Evolutionary conservation across 345 rosid genomes (phyloP).

Genomic region (Limnanthes douglasii): DNA sequence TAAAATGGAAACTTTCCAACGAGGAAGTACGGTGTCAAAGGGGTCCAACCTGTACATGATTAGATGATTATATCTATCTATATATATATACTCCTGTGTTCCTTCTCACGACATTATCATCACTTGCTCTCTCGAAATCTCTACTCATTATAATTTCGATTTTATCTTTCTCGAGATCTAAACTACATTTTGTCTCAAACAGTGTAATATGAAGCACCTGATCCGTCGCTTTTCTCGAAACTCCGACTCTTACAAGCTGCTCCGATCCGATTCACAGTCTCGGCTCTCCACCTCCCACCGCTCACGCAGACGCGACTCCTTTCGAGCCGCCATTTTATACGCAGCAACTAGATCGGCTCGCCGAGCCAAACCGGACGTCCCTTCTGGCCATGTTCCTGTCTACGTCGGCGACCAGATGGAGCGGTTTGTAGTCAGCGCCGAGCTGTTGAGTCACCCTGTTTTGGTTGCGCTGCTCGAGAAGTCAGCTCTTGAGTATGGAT

Average conservation of each 20-base stretch:
- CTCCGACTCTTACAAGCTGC: slow-evolving; percentile 64
- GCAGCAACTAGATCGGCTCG: slow-evolving; percentile 13
- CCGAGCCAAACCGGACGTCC: slow-evolving; percentile 24
- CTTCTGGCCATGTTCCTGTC: slow-evolving; percentile 81
- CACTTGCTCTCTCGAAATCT: slow-evolving; percentile 2
- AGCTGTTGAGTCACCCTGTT: slow-evolving; percentile 73
- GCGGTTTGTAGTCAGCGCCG: slow-evolving; percentile 74
- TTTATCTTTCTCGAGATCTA: slow-evolving; percentile 1
- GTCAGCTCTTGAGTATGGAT: no score
- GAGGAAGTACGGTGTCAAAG: no score
- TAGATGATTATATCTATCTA: no score
- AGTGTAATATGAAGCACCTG: slow-evolving; percentile 50
- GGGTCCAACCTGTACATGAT: no score
- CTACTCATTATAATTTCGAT: background rate
- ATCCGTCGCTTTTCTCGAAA: slow-evolving; percentile 84
- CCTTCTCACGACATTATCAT: background rate
- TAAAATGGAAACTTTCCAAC: no score
- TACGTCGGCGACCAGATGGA: slow-evolving; percentile 97
- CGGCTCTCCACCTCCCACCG: slow-evolving; percentile 8
- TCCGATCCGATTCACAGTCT: slow-evolving; percentile 39
- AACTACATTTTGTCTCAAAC: no score
- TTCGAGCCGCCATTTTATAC: slow-evolving; percentile 5
- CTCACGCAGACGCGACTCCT: slow-evolving; percentile 9
- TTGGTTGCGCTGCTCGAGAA: slow-evolving; percentile 32
- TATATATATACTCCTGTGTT: slow-evolving; percentile 4